Evolutionary conservation across 176 grass and related monocot genomes (phyloP).

Genomic region (Cymbopogon citratus): DNA sequence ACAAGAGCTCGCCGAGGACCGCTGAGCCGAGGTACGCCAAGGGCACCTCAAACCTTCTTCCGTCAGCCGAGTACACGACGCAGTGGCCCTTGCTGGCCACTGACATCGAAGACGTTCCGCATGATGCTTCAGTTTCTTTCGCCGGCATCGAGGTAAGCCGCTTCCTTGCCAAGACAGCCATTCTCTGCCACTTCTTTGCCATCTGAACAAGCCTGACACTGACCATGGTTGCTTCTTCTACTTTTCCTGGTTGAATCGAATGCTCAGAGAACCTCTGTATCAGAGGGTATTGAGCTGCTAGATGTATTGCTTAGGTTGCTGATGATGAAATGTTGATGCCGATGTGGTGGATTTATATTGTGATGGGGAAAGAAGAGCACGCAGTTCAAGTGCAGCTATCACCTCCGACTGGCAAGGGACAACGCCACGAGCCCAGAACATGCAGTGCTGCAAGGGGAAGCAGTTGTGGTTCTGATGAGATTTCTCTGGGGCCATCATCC

Average conservation of each 20-base stretch:
- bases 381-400: background rate
- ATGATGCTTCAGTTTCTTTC: background rate
- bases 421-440: too few relatives aligned
- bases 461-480: too few relatives aligned
- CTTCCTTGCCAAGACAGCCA: slow-evolving; percentile 22
- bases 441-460: too few relatives aligned
- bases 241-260: background rate
- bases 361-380: background rate
- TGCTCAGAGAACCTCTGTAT: background rate
- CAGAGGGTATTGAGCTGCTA: background rate
- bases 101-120: background rate
- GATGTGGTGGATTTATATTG: slow-evolving; percentile 32
- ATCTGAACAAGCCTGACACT: slow-evolving; percentile 12
- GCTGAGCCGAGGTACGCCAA: slow-evolving; percentile 23
- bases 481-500: too few relatives aligned
- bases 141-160: background rate
- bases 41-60: slow-evolving; percentile 43
- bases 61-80: slow-evolving; percentile 31
- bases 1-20: slow-evolving; percentile 47
- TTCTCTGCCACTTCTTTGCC: slow-evolving; percentile 27
- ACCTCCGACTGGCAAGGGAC: too few relatives aligned
- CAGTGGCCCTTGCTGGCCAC: slow-evolving; percentile 45
- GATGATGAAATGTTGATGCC: background rate
- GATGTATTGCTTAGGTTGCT: background rate
- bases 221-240: background rate